Percentiles rank a stretch among this genome's conserved stretches.
These are phyloP conservation scores for Tolypocladium tundrense DNA, from an alignment of 2,329 filamentous ascomycete species.

Conservation along the genomic window DNA sequence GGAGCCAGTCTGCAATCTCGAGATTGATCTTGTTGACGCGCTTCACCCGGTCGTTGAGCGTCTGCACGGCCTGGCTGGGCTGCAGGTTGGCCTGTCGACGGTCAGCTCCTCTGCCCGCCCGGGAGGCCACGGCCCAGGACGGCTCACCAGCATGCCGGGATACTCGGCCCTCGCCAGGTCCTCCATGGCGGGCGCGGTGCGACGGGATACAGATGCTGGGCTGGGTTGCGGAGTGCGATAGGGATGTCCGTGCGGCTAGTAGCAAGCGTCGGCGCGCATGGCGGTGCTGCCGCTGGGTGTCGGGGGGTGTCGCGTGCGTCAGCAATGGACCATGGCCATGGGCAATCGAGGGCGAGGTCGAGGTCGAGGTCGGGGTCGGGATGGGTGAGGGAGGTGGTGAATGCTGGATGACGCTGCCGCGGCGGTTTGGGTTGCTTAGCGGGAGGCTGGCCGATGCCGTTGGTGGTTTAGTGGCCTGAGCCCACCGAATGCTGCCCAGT, in stretches of 20 bases:
- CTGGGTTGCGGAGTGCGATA: constrained; percentile 1
- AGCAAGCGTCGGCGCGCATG: constrained; percentile 9
- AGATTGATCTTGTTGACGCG: constrained; percentile 77
- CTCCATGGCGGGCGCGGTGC: constrained; percentile 46
- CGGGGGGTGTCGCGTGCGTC: constrained; percentile 5
- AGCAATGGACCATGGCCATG: constrained; percentile 4
- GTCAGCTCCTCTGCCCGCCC: neutral
- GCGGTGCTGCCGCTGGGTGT: constrained; percentile 3
- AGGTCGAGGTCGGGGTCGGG: constrained; percentile 1
- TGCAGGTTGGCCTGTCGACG: constrained; percentile 60
- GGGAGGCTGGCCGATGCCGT: neutral
- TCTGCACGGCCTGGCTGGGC: constrained; percentile 69
- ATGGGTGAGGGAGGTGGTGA: neutral
- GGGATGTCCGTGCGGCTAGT: neutral
- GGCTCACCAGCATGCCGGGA: constrained; percentile 80
- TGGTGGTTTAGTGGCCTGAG: neutral
- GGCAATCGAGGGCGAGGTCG: constrained; percentile 1
- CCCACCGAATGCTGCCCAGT: neutral
- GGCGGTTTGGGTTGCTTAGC: neutral
- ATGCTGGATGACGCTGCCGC: neutral
- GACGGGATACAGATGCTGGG: constrained; percentile 18
- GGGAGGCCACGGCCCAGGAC: neutral
- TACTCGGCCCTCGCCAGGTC: constrained; percentile 81
- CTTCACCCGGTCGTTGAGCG: constrained; percentile 79
- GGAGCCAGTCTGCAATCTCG: constrained; percentile 93